A percentile compares a stretch with the other conserved stretches of the same genome.
Evolutionary conservation across 2,329 filamentous ascomycete genomes (phyloP).

Genomic region (Neonectria sp.): DNA sequence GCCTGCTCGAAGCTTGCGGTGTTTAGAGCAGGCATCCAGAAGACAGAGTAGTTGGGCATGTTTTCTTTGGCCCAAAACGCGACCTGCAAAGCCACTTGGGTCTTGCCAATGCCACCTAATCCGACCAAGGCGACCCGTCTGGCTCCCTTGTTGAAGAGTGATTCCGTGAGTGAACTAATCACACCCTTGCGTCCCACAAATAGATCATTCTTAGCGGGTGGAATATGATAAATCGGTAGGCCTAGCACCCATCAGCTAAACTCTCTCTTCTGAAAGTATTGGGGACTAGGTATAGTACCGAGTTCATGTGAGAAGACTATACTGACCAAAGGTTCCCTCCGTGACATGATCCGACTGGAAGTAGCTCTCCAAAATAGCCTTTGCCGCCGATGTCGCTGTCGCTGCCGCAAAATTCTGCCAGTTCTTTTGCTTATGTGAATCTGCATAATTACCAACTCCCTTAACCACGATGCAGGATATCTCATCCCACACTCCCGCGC

Average conservation of each 20-base stretch:
- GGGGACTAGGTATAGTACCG: background rate
- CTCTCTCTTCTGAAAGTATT: background rate
- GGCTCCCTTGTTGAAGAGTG: background rate
- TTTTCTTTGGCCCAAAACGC: constrained; percentile 15
- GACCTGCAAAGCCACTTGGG: constrained; percentile 11
- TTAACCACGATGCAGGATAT: constrained; percentile 23
- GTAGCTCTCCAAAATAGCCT: constrained; percentile 4
- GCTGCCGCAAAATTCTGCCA: constrained; percentile 27
- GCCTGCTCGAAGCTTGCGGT: constrained; percentile 24
- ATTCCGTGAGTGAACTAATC: background rate
- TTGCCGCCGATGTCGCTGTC: constrained; percentile 11
- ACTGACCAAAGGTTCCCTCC: background rate
- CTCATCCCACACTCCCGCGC: constrained; percentile 14
- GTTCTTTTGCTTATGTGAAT: constrained; percentile 23
- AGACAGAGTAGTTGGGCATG: constrained; percentile 23
- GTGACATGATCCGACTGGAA: background rate
- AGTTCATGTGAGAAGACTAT: background rate
- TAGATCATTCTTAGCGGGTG: background rate
- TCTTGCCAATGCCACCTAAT: constrained; percentile 8
- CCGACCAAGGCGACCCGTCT: constrained; percentile 1
- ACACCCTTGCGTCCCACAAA: constrained; percentile 1
- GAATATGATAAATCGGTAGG: background rate
- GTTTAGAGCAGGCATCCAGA: constrained; percentile 29
- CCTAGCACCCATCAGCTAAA: constrained; percentile 43
- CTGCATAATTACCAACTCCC: constrained; percentile 24